Evolutionary conservation across 2,329 filamentous ascomycete genomes (phyloP).

Genomic region (Fusarium buxicola): DNA sequence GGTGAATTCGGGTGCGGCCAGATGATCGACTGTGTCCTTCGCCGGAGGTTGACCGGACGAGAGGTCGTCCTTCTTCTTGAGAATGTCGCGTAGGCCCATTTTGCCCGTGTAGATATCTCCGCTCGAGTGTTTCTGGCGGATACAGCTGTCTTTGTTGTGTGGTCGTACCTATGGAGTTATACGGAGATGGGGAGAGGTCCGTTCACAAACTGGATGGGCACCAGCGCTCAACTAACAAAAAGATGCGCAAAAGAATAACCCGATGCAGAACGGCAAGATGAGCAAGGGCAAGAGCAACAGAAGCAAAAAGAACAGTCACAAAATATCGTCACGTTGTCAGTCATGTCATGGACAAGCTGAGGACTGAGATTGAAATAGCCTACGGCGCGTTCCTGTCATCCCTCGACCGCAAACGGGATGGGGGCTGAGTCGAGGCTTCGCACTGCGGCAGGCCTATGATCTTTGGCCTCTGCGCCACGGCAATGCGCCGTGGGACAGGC

Average conservation of each 20-base stretch:
- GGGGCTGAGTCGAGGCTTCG: conserved; percentile 46
- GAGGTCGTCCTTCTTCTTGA: conserved; percentile 65
- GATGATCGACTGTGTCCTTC: conserved; percentile 52
- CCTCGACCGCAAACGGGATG: conserved; percentile 40
- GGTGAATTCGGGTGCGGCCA: conserved; percentile 74
- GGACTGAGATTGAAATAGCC: no score
- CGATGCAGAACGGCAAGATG: conserved; percentile 5
- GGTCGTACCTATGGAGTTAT: conserved; percentile 1
- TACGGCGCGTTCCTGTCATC: no score
- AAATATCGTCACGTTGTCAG: no score
- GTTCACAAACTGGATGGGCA: conserved; percentile 23
- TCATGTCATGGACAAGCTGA: no score
- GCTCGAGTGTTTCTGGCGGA: conserved; percentile 1
- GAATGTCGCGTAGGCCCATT: conserved; percentile 65
- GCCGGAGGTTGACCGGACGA: conserved; percentile 51
- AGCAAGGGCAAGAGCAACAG: background rate
- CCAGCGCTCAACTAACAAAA: conserved; percentile 27
- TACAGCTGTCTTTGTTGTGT: background rate
- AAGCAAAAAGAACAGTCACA: no score
- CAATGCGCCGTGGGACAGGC: conserved; percentile 4
- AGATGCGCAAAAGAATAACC: conserved; percentile 22
- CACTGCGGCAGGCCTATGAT: conserved; percentile 17
- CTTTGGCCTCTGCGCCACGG: conserved; percentile 18
- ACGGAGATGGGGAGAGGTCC: conserved; percentile 18
- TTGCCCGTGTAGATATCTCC: conserved; percentile 18